Evolutionary conservation across 2,329 filamentous ascomycete species (phyloP).

Genomic region (Rutstroemia sp.): DNA sequence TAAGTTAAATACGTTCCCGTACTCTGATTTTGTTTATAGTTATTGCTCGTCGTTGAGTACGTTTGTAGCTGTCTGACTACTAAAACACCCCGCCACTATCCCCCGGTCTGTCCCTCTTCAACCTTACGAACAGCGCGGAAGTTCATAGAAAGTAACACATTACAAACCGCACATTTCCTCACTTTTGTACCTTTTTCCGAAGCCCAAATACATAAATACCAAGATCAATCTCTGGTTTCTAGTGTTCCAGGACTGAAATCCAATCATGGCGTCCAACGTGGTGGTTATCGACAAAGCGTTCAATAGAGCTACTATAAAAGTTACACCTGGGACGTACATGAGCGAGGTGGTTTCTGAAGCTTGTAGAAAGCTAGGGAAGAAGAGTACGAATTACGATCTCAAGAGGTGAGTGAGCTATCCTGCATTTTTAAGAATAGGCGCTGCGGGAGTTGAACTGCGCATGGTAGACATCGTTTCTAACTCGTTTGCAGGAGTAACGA

Average conservation of each 20-base stretch:
- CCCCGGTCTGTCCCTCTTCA: background rate
- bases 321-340: slow-evolving; percentile 71
- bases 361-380: slow-evolving; percentile 61
- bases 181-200: background rate
- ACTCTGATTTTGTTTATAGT: no score
- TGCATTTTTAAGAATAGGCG: background rate
- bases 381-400: slow-evolving; percentile 66
- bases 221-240: background rate
- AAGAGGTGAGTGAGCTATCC: slow-evolving; percentile 56
- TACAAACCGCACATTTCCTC: background rate
- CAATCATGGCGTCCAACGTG: slow-evolving; percentile 74
- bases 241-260: background rate
- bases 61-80: background rate
- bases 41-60: no score
- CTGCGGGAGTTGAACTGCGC: background rate
- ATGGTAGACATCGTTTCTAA: slow-evolving; percentile 9
- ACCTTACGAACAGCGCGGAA: slow-evolving; percentile 24
- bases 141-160: slow-evolving; percentile 15
- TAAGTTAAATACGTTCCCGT: no score
- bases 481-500: slow-evolving; percentile 58
- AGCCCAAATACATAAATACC: background rate
- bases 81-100: slow-evolving; percentile 24
- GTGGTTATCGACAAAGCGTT: slow-evolving; percentile 78
- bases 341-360: slow-evolving; percentile 83
- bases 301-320: slow-evolving; percentile 73